Percentiles rank a stretch among this genome's conserved stretches.
phyloP scores from a whole-genome alignment of 176 grass and related monocot genomes.

The Carex kokanica region DNA sequence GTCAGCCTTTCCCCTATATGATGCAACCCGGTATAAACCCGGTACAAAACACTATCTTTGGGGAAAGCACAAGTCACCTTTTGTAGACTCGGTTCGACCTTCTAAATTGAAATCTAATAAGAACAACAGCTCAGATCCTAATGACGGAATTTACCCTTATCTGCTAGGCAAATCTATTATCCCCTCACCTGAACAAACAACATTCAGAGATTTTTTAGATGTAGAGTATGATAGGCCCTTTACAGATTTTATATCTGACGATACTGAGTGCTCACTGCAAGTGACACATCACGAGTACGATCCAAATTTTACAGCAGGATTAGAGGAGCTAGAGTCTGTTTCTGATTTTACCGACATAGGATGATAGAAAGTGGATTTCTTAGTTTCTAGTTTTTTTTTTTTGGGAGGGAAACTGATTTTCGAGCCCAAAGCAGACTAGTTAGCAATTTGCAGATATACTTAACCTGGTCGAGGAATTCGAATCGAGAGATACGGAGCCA shows the following conservation, averaged over 20 bases:
- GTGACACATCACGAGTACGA: conserved; percentile 44
- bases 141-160: conserved; percentile 30
- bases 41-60: conserved; percentile 43
- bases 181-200: conserved; percentile 23
- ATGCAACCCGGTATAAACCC: conserved; percentile 40
- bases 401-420: conserved; percentile 1
- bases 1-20: conserved; percentile 55
- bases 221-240: conserved; percentile 36
- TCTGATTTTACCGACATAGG: conserved; percentile 77
- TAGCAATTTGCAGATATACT: background rate
- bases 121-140: conserved; percentile 36
- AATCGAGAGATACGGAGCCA: background rate
- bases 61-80: conserved; percentile 68
- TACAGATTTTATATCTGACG: conserved; percentile 39
- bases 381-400: conserved; percentile 21
- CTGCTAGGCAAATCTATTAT: conserved; percentile 36
- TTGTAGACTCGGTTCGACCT: conserved; percentile 48
- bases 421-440: background rate
- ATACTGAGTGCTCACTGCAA: conserved; percentile 37
- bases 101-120: conserved; percentile 65
- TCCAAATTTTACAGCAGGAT: conserved; percentile 41
- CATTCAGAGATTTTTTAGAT: conserved; percentile 25
- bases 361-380: conserved; percentile 37
- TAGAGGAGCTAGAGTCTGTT: conserved; percentile 68
- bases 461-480: background rate